Evolutionary conservation across 345 rosid genomes (phyloP).

Genomic region (Nephelium lappaceum): DNA sequence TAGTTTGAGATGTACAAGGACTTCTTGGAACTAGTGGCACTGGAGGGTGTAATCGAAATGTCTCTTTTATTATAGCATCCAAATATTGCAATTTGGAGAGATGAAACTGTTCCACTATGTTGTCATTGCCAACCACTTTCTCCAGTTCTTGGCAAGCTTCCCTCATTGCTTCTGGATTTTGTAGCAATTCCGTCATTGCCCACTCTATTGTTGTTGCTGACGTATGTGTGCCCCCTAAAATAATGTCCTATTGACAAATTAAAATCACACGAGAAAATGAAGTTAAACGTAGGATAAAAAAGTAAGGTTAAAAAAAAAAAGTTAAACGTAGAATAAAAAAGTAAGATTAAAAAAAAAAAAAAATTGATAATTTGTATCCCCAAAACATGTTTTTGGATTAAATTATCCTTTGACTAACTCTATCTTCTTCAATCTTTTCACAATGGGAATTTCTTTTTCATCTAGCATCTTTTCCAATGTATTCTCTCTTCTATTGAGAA

Average conservation of each 20-base stretch:
- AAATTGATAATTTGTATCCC: too few species aligned
- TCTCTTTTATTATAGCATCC: slow-evolving; percentile 16
- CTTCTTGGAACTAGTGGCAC: slow-evolving; percentile 13
- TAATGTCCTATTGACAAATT: slow-evolving; percentile 15
- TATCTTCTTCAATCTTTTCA: too few species aligned
- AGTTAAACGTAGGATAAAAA: too few species aligned
- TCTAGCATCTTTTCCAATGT: too few species aligned
- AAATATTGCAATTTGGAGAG: slow-evolving; percentile 6
- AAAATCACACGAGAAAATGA: not conserved
- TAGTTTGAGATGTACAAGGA: not conserved
- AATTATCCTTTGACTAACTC: too few species aligned
- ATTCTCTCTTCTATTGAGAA: not conserved
- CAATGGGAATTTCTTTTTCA: too few species aligned
- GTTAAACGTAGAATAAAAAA: too few species aligned
- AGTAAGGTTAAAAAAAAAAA: too few species aligned
- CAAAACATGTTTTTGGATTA: too few species aligned
- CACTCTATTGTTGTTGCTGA: slow-evolving; percentile 16
- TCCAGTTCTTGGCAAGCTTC: slow-evolving; percentile 12
- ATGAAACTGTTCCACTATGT: slow-evolving; percentile 24
- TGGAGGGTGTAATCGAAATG: slow-evolving; percentile 16
- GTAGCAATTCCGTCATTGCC: slow-evolving; percentile 28
- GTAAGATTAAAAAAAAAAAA: too few species aligned
- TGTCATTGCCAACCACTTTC: slow-evolving; percentile 19
- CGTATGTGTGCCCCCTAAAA: slow-evolving; percentile 18
- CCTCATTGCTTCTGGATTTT: slow-evolving; percentile 10